phyloP scores from a whole-genome alignment of 164 flowering plant genomes.

The Brasenia schreberi region DNA sequence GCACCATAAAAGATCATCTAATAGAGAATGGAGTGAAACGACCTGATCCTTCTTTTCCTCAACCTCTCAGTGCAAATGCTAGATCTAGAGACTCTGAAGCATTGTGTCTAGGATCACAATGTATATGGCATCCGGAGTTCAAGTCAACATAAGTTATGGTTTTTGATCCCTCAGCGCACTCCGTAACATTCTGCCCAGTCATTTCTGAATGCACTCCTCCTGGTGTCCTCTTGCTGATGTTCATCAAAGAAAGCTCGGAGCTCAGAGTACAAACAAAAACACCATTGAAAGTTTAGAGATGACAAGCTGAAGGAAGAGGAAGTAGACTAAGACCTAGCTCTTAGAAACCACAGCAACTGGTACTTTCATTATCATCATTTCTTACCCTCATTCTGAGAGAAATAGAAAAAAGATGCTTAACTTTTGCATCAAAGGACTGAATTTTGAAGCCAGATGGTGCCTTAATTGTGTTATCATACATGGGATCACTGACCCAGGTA shows the following conservation, averaged over 20 bases:
- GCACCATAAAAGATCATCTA: not conserved
- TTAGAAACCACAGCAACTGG: not conserved
- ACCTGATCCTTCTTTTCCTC: constrained; percentile 30
- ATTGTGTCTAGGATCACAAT: constrained; percentile 57
- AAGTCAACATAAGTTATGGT: constrained; percentile 43
- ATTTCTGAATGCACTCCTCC: constrained; percentile 58
- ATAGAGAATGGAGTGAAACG: not conserved
- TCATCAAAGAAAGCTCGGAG: constrained; percentile 61
- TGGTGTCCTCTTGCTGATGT: constrained; percentile 64
- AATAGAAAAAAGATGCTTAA: too few species aligned
- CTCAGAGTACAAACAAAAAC: constrained; percentile 28
- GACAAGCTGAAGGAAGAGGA: not conserved
- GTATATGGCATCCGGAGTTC: constrained; percentile 50
- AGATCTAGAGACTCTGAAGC: constrained; percentile 60
- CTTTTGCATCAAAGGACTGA: constrained; percentile 22
- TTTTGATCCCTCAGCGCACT: constrained; percentile 53
- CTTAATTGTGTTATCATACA: constrained; percentile 44
- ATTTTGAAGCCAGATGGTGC: constrained; percentile 62
- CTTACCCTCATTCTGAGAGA: not conserved
- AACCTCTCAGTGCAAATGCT: constrained; percentile 46
- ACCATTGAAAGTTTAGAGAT: not conserved
- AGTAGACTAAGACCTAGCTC: not conserved
- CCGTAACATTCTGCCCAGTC: constrained; percentile 68
- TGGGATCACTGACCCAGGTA: constrained; percentile 52
- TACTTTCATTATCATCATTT: not conserved